Conservation (phyloP, 2,329 filamentous ascomycete species). For the Chrysoporthe cubensis region DNA sequence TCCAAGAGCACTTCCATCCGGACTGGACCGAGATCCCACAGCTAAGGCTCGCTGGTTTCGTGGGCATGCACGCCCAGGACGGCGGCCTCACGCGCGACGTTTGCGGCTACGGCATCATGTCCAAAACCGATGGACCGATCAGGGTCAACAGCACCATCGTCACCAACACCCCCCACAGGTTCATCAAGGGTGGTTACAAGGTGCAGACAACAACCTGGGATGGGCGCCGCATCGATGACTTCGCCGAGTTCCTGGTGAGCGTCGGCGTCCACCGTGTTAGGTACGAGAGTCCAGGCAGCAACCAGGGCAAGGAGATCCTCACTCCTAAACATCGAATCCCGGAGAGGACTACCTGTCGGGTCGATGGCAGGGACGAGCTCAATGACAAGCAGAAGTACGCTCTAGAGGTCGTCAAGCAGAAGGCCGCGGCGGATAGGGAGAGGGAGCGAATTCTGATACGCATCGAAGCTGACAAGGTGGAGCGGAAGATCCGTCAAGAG, state of each 20-base stretch:
- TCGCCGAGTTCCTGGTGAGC: constrained; percentile 26
- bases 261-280: constrained; percentile 19
- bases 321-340: constrained; percentile 9
- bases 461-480: constrained; percentile 31
- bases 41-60: constrained; percentile 28
- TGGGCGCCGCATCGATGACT: constrained; percentile 30
- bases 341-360: too few relatives aligned
- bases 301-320: constrained; percentile 9
- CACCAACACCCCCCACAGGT: constrained; percentile 31
- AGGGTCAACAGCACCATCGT: constrained; percentile 27
- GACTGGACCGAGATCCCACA: background rate
- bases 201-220: constrained; percentile 26
- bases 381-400: constrained; percentile 23
- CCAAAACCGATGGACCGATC: constrained; percentile 10
- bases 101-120: constrained; percentile 24
- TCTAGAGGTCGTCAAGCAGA: too few relatives aligned
- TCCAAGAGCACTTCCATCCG: constrained; percentile 6
- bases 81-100: constrained; percentile 29
- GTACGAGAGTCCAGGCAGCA: background rate
- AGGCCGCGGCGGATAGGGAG: background rate
- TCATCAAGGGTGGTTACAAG: constrained; percentile 32
- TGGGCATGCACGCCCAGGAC: constrained; percentile 30
- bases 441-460: constrained; percentile 23
- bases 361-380: constrained; percentile 20
- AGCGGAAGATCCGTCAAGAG: constrained; percentile 20